Base-by-base conservation (phyloP, 345 rosid species). In the Lepidium aucheri region DNA sequence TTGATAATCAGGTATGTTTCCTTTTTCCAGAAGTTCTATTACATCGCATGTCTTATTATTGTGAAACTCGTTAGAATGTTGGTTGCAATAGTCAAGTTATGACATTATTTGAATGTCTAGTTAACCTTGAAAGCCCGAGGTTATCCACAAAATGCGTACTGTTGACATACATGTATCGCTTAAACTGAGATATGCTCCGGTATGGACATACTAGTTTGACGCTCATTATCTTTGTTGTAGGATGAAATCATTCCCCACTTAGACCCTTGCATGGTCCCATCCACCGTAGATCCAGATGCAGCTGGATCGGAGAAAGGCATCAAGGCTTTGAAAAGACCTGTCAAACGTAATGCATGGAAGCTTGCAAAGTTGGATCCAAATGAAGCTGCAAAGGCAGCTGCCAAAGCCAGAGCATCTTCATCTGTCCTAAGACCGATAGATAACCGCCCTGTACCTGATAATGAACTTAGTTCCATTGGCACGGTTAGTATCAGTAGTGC, bases 371-470 rank as follows among this genome's bases (percentile, higher is more conserved):
- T 92, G 69, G 93, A 89, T 51, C 87, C 96, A 3, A 68, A 64
- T 53, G 93, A 89, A 53, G 98, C 95, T 59, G 68, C 82, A 78
- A 87, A 75, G 42, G 96, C 95, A 53, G 98, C 91, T 32, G 91
- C 96, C 49, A 92, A 80, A 77, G 98, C 95, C 63, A 86, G 98
- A 81, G 98, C 93, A 36, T 89, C 98, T 2, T 92, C 96, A 32
- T 92, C 98, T 24, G 93, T 92, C 68, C 59, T 92, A 50, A 83
- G 83, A 62, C 91, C 89, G 5, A 74, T 89, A 67, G 81, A 84
- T 35, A 82, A 76, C 56, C 87, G 63, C 17, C 84, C 61, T 53
- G 40, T 75, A 39, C 79, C 72, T 3, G 89, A 88, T 79, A 51
- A 82, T 61, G 98, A 85, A 57, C 62, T 60, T 74, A 84, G 98